Conservation (phyloP, 345 rosid species). For the Ceriops tagal region DNA sequence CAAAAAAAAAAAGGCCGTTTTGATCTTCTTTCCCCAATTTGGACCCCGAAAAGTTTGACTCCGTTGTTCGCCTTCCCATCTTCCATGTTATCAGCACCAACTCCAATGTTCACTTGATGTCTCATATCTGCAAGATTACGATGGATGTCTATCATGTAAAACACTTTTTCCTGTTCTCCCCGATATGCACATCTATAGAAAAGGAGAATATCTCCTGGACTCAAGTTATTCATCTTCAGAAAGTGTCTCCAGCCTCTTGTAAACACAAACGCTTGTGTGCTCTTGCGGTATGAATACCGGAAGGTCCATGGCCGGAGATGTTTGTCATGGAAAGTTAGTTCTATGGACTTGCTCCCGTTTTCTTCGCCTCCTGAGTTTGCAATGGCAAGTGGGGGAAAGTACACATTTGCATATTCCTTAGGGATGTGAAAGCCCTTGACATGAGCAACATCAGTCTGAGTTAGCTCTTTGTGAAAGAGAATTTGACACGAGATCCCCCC, state of each 20-base stretch:
- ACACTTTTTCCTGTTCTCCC: not conserved
- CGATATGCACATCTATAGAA: constrained; percentile 17
- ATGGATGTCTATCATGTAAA: constrained; percentile 21
- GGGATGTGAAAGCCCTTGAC: constrained; percentile 23
- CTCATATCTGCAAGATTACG: not conserved
- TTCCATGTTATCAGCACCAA: not conserved
- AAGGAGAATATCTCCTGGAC: constrained; percentile 5
- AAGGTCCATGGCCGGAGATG: constrained; percentile 19
- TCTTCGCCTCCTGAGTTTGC: not conserved
- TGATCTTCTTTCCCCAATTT: constrained; percentile 2
- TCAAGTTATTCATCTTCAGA: constrained; percentile 22
- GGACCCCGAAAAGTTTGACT: constrained; percentile 15
- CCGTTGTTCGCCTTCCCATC: constrained; percentile 6
- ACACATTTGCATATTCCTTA: constrained; percentile 13
- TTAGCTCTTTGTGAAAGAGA: constrained; percentile 21
- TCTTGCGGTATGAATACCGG: constrained; percentile 20
- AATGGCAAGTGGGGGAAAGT: constrained; percentile 11
- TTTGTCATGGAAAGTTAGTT: constrained; percentile 19
- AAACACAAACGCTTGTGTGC: constrained; percentile 11
- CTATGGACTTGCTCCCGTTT: not conserved
- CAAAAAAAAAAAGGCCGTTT: not conserved
- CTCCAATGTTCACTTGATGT: not conserved
- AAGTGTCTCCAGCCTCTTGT: constrained; percentile 28
- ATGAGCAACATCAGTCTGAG: constrained; percentile 15
- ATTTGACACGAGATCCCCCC: not conserved